phyloP scores from a whole-genome alignment of 106 monocot species.

The Cymbidium sinense region DNA sequence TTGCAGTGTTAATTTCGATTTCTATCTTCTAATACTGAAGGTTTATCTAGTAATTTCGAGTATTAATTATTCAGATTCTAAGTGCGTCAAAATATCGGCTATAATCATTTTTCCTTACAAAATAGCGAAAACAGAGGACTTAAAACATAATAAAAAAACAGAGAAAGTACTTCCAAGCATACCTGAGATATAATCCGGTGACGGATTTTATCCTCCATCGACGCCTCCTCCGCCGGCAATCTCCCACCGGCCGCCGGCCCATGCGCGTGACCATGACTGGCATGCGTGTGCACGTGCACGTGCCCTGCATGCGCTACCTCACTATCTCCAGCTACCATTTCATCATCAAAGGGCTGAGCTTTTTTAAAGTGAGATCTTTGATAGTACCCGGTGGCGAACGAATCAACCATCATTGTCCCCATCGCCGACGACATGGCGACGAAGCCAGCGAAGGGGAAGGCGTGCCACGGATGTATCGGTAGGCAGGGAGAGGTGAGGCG shows the following conservation, averaged over 20 bases:
- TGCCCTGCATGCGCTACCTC: constrained; percentile 12
- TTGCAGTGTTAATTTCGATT: too few species aligned
- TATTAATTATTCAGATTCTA: background rate
- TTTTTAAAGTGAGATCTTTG: constrained; percentile 38
- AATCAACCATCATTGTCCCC: constrained; percentile 64
- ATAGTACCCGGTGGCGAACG: constrained; percentile 47
- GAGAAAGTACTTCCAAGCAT: background rate
- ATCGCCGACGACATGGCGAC: constrained; percentile 64
- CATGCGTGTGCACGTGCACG: constrained; percentile 40
- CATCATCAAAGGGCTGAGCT: constrained; percentile 34
- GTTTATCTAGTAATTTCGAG: background rate
- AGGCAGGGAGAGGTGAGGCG: constrained; percentile 53
- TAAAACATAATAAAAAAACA: too few species aligned
- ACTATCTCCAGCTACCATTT: background rate
- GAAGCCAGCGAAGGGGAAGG: constrained; percentile 67
- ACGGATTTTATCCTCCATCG: constrained; percentile 29
- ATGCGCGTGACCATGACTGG: constrained; percentile 43
- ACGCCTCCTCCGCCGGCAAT: constrained; percentile 14
- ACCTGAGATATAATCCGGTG: constrained; percentile 61
- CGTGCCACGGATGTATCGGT: constrained; percentile 25
- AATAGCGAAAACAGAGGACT: background rate
- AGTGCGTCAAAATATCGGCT: background rate
- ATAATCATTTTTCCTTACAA: background rate
- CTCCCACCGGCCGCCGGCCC: constrained; percentile 13
- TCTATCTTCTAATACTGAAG: too few species aligned